phyloP scores from a whole-genome alignment of 305 asterid genomes.

The Rubia tinctorum region DNA sequence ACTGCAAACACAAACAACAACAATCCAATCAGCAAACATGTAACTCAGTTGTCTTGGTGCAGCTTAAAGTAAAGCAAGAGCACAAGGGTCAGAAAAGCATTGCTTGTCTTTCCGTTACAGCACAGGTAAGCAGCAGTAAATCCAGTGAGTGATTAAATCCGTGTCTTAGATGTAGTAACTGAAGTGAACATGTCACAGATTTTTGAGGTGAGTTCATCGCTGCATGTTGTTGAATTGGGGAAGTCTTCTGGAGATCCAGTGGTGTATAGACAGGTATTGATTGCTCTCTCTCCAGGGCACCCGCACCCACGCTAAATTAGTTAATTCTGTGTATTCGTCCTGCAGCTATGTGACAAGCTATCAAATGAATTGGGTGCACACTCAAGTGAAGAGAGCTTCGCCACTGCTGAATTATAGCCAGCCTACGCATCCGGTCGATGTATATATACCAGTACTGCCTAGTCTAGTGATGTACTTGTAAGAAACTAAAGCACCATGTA shows the following conservation, averaged over 20 bases:
- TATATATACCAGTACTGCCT: not conserved
- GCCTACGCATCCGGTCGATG: not conserved
- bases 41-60: constrained; percentile 11
- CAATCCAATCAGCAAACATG: not conserved
- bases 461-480: not conserved
- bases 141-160: not conserved
- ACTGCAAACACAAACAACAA: not conserved
- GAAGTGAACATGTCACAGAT: constrained; percentile 44
- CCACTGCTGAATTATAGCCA: constrained; percentile 23
- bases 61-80: constrained; percentile 67
- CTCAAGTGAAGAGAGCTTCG: constrained; percentile 38
- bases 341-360: constrained; percentile 77
- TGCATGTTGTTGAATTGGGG: constrained; percentile 72
- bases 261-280: constrained; percentile 65
- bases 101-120: constrained; percentile 57
- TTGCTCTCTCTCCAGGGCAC: not conserved
- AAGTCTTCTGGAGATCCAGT: constrained; percentile 66
- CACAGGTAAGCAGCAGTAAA: constrained; percentile 55
- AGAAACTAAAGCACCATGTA: not conserved
- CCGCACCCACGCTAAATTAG: not conserved
- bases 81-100: constrained; percentile 43
- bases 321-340: not conserved
- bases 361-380: constrained; percentile 69
- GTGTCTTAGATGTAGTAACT: not conserved
- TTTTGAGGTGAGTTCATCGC: constrained; percentile 75